Evolutionary conservation across 176 grass and related monocot species (phyloP).

Genomic region (Dactylis glomerata): DNA sequence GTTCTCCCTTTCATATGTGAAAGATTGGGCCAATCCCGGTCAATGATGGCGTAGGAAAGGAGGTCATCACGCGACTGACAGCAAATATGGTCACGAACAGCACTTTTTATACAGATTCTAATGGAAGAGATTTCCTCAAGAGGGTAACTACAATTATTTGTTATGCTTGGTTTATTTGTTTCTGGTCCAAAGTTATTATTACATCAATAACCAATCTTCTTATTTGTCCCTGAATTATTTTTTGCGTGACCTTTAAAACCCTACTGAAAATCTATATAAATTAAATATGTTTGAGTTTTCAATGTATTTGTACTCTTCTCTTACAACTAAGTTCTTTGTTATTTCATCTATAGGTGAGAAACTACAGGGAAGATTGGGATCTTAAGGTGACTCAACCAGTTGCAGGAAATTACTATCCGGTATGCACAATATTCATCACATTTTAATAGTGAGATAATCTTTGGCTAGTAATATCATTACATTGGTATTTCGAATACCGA

Average conservation of each 20-base stretch:
- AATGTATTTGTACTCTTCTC: background rate
- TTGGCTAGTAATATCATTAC: background rate
- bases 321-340: slow-evolving; percentile 10
- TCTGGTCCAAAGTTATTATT: background rate
- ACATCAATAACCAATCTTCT: background rate
- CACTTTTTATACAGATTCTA: slow-evolving; percentile 91
- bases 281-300: background rate
- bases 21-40: slow-evolving; percentile 87
- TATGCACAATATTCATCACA: slow-evolving; percentile 35
- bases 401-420: slow-evolving; percentile 94
- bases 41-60: slow-evolving; percentile 69
- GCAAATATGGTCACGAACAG: slow-evolving; percentile 74
- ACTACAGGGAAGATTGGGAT: slow-evolving; percentile 88
- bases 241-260: background rate
- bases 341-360: slow-evolving; percentile 57
- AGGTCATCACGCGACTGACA: slow-evolving; percentile 67
- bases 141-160: slow-evolving; percentile 41
- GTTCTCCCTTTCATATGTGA: slow-evolving; percentile 13
- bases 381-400: slow-evolving; percentile 78
- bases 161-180: background rate
- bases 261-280: background rate
- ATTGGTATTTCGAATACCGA: background rate
- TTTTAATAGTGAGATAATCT: background rate
- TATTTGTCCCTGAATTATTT: background rate
- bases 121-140: slow-evolving; percentile 91